Percentiles rank a stretch among this genome's conserved stretches.
These are phyloP conservation scores for Tetragonia tetragonoides DNA, from an alignment of 148 eudicot species.

Conservation along the genomic window DNA sequence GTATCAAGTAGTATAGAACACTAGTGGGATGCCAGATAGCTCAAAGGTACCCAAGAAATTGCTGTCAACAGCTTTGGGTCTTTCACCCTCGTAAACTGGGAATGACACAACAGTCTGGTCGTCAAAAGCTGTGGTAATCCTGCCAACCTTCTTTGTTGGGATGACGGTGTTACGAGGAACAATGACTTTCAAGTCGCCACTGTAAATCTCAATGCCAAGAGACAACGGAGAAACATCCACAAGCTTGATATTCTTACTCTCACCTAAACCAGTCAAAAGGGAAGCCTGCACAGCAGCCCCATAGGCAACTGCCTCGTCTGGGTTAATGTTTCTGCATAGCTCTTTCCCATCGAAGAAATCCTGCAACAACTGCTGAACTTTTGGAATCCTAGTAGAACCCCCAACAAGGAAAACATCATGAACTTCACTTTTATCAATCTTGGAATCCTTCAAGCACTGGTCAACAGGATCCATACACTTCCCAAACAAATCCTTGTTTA, in stretches of 20 bases:
- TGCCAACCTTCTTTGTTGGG: not conserved
- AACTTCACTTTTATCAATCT: not conserved
- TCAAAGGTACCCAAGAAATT: constrained; percentile 13
- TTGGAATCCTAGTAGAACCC: not conserved
- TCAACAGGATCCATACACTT: too few relatives aligned
- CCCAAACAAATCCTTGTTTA: too few relatives aligned
- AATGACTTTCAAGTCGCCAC: not conserved
- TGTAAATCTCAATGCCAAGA: not conserved
- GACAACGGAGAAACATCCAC: not conserved
- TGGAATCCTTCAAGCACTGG: too few relatives aligned
- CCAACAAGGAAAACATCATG: not conserved
- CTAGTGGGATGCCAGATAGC: constrained; percentile 1
- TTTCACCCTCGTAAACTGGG: constrained; percentile 28
- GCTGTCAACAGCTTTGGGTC: constrained; percentile 6
- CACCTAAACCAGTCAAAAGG: not conserved
- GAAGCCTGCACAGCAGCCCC: not conserved
- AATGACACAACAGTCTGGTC: not conserved
- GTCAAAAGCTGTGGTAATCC: not conserved
- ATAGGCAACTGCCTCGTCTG: not conserved
- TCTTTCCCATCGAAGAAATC: not conserved
- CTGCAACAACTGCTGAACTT: not conserved
- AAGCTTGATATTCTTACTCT: not conserved
- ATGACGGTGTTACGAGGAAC: not conserved
- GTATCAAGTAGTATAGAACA: too few relatives aligned
- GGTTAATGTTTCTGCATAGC: not conserved